Evolutionary conservation across 331 rosid species (phyloP), one percentile per base, ranked within the genome.

Genomic region (Malus hybrid): DNA sequence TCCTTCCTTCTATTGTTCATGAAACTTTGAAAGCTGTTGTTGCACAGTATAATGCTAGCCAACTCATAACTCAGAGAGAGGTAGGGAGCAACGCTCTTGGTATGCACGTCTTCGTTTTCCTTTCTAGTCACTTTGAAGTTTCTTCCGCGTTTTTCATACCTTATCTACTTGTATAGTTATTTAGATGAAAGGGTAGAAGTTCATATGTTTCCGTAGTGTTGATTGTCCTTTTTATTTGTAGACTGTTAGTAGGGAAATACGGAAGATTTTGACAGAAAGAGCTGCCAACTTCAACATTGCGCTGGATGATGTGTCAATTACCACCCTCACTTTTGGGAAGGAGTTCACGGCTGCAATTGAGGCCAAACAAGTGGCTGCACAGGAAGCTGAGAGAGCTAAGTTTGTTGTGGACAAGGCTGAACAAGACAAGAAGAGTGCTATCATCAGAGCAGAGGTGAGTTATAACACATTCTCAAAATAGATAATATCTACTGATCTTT

Each of bases 301-400:
- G 27, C 88, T 92, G 74, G 99, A 95, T 77, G 99, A 95, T 80
- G 99, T 95, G 69, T 95, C 98, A n/a, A 95, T 95, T 76, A 92
- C 93, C 66, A 71, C 77, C 79, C 82, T 93, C 77, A 91, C 97
- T 52, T 90, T 92, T 80, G 98, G 99, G 70, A 95, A 29, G 87
- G 99, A 92, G 85, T 95, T 92, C 69, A 95, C 99, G 1, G 92
- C 93, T 77, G 99, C 99, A 71, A 95, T 95, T 73, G 99, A 95
- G 87, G 97, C 98, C 80, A 95, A 95, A 83, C 99, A 95, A 83
- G 96, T 95, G 76, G 97, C 99, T 72, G 99, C 99, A 59, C 99
- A 92, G 85, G 98, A 95, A 80, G 99, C 99, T 7, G 99, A 92
- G 81, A 92, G 98, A 79, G 98, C 98, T 15, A 95, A 95, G 81